Evolutionary conservation across 1,284 basidiomycete genomes (phyloP), one percentile per base, ranked within the genome.

Genomic region (Gymnopus androsaceus): DNA sequence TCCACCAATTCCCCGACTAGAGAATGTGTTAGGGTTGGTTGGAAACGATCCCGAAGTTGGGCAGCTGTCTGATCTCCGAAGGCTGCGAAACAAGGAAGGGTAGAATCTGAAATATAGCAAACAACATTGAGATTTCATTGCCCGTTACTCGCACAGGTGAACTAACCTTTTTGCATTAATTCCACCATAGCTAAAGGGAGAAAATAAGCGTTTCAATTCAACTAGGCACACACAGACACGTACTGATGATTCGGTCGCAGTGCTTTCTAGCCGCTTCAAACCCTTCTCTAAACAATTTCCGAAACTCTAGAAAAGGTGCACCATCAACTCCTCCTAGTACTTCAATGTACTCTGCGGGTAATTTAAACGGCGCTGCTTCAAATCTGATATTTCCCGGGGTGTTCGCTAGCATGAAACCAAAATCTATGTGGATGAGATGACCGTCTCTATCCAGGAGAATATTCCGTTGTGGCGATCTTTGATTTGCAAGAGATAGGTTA

Each of bases 381-480:
- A 99, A 99, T 23, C 96, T 94, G 61, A 99, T 91, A 67, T 95
- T 97, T 12, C 96, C 96, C 0, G 97, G 97, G 4, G 94, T 95
- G 71, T 98, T 97, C 36, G 90, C 92, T 51, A 99, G 82, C 82
- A 99, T 97, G 77, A 99, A 99, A 0, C 97, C 97, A 71, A 99
- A 99, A 73, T 99, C 97, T 63, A 98, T 98, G 71, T 98, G 93
- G 57, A 96, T 86, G 15, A 96, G 77, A 65, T 97, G 95, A 0
- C 97, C 97, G 47, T 97, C 92, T 51, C 93, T 84, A 71, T 99
- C 97, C 36, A 99, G 77, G 3, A 99, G 82, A 58, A 99, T 99
- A 69, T 99, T 45, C 97, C 97, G 66, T 99, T 99, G 69, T 99
- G 97, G 23, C 97, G 85, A 73, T 99, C 96, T 73, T 99, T 99